These are phyloP conservation scores for Fagus crenata DNA, from an alignment of 306 rosid genomes.

Conservation along the genomic window DNA sequence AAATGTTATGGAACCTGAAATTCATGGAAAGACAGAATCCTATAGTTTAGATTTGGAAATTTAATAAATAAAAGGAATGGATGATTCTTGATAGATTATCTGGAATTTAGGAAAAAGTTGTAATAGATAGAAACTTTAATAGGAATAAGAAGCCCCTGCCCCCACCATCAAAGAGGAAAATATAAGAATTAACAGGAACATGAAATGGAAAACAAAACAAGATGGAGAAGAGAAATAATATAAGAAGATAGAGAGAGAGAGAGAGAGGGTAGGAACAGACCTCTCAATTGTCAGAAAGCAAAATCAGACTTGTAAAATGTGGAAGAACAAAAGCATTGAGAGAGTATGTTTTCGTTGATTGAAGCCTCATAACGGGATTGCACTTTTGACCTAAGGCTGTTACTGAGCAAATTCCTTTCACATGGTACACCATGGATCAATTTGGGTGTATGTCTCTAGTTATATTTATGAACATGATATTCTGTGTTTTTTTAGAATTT, in stretches of 20 bases:
- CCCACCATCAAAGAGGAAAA: neutral
- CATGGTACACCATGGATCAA: neutral
- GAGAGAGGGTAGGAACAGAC: neutral
- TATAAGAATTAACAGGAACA: neutral
- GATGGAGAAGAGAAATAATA: neutral
- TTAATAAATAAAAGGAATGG: too few species aligned
- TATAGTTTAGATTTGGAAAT: neutral
- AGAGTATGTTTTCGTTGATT: neutral
- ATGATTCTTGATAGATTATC: neutral
- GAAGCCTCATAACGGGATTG: neutral
- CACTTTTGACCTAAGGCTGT: neutral
- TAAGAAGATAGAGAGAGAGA: neutral
- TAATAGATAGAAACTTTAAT: neutral
- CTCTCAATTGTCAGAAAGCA: neutral
- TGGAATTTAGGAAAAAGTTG: neutral
- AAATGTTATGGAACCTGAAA: neutral
- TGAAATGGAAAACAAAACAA: neutral
- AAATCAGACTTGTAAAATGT: neutral
- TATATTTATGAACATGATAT: neutral
- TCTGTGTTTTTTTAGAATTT: constrained; percentile 12
- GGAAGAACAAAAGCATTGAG: neutral
- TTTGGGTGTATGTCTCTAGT: constrained; percentile 10
- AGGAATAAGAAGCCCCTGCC: neutral
- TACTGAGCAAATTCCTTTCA: neutral
- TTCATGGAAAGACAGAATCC: neutral